Evolutionary conservation across 1,284 basidiomycete species (phyloP).

Genomic region (Phaffia rhodozyma): DNA sequence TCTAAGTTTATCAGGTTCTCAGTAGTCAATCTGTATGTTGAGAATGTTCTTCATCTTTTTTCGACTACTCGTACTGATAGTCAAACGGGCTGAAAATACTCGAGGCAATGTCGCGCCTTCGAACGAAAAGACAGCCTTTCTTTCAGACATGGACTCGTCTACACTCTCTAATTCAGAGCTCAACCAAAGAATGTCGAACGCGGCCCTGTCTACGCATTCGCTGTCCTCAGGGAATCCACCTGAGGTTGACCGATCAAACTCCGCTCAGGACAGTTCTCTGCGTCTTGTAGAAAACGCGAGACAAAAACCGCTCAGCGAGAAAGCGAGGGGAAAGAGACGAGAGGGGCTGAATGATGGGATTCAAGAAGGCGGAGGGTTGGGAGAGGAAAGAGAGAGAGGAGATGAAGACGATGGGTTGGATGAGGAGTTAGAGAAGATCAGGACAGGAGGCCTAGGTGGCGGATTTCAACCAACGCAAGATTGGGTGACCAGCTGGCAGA

Average conservation of each 20-base stretch:
- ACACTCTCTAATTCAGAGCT: too few relatives aligned
- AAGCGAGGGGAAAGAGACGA: conserved; percentile 76
- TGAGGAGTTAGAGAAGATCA: conserved; percentile 49
- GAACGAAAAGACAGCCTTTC: too few relatives aligned
- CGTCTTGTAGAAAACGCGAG: too few relatives aligned
- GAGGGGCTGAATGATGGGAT: conserved; percentile 22
- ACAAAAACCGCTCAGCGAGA: conserved; percentile 48
- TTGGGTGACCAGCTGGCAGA: conserved; percentile 55
- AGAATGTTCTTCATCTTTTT: background rate
- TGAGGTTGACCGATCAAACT: too few relatives aligned
- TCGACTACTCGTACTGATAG: background rate
- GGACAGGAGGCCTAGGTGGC: conserved; percentile 60
- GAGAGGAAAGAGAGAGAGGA: background rate
- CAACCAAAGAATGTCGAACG: too few relatives aligned
- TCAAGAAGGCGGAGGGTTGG: background rate
- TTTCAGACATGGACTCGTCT: too few relatives aligned
- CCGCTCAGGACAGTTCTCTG: too few relatives aligned
- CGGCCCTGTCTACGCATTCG: too few relatives aligned
- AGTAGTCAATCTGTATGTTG: background rate
- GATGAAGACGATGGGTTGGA: conserved; percentile 40
- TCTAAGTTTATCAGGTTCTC: background rate
- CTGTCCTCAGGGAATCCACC: too few relatives aligned
- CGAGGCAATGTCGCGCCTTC: too few relatives aligned
- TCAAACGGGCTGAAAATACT: too few relatives aligned
- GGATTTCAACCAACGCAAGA: conserved; percentile 87